Evolutionary conservation across 169 alveolate species (phyloP).

Genomic region (Eimeria falciformis): DNA sequence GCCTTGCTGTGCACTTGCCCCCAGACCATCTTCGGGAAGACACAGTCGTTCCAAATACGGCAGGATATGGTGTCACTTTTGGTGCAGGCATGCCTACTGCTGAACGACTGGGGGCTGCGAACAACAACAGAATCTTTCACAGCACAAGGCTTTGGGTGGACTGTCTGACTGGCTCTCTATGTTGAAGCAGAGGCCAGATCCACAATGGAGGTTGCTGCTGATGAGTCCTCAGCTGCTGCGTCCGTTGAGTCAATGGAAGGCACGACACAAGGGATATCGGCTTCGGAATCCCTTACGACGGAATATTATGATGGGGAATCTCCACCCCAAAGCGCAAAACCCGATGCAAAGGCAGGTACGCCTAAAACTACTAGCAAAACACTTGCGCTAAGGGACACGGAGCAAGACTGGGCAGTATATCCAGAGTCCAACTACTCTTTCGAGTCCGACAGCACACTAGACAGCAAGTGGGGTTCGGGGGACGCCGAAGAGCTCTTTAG

Average conservation of each 20-base stretch:
- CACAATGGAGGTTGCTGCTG: slow-evolving; percentile 28
- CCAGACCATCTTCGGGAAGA: too few relatives aligned
- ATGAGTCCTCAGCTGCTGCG: slow-evolving; percentile 6
- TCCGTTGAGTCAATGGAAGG: background rate
- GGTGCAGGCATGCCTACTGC: too few relatives aligned
- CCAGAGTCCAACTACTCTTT: slow-evolving; percentile 59
- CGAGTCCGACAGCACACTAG: slow-evolving; percentile 50
- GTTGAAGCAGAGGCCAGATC: background rate
- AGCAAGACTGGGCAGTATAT: slow-evolving; percentile 68
- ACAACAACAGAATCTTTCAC: too few relatives aligned
- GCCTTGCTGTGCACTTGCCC: too few relatives aligned
- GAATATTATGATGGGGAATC: slow-evolving; percentile 8
- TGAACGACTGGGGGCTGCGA: too few relatives aligned
- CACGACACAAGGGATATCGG: background rate
- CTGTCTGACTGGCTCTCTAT: background rate
- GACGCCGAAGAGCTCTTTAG: slow-evolving; percentile 13
- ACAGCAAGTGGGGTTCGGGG: slow-evolving; percentile 64
- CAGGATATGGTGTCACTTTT: too few relatives aligned
- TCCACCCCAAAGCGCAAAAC: background rate
- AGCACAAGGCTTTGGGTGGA: too few relatives aligned
- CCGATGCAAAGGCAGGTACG: slow-evolving; percentile 14
- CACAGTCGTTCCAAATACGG: too few relatives aligned
- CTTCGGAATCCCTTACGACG: background rate
- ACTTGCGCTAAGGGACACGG: slow-evolving; percentile 50
- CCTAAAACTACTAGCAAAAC: slow-evolving; percentile 11